Conservation (phyloP, 495 filamentous ascomycete genomes). For the Penicillium canescens region DNA sequence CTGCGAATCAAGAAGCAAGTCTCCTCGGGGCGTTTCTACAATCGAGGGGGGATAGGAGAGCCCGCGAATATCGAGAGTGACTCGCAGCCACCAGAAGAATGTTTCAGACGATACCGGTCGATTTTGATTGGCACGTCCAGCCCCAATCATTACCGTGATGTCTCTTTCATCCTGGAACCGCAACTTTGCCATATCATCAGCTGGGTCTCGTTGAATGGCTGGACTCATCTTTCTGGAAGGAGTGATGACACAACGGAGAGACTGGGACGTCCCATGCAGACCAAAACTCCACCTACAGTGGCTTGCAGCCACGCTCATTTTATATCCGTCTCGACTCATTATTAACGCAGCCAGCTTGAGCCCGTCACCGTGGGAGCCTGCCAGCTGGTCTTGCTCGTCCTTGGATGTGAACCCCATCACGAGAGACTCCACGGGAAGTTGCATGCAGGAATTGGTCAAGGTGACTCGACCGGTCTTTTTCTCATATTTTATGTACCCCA, state of each 20-base stretch:
- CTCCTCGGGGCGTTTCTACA: conserved; percentile 18
- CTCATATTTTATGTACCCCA: conserved; percentile 15
- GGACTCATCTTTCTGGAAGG: background rate
- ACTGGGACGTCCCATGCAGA: background rate
- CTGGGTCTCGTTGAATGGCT: background rate
- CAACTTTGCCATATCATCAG: conserved; percentile 7
- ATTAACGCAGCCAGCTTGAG: conserved; percentile 28
- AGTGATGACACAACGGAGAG: background rate
- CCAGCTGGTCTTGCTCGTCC: conserved; percentile 4
- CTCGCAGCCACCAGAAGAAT: conserved; percentile 21
- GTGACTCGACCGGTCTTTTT: conserved; percentile 10
- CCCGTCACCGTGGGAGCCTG: conserved; percentile 27
- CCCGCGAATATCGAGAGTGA: conserved; percentile 15
- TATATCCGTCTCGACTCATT: conserved; percentile 16
- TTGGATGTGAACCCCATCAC: conserved; percentile 1
- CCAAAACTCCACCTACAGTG: conserved; percentile 21
- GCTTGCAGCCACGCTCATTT: conserved; percentile 16
- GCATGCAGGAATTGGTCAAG: conserved; percentile 9
- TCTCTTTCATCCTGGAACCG: conserved; percentile 17
- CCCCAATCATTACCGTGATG: conserved; percentile 19
- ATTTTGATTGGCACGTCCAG: conserved; percentile 4
- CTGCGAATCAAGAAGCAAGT: conserved; percentile 16
- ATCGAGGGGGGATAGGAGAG: conserved; percentile 12
- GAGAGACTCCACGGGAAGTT: conserved; percentile 7
- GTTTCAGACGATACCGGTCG: background rate